phyloP scores from a whole-genome alignment of 2,329 filamentous ascomycete genomes.

The Aspergillus quadrilineatus region DNA sequence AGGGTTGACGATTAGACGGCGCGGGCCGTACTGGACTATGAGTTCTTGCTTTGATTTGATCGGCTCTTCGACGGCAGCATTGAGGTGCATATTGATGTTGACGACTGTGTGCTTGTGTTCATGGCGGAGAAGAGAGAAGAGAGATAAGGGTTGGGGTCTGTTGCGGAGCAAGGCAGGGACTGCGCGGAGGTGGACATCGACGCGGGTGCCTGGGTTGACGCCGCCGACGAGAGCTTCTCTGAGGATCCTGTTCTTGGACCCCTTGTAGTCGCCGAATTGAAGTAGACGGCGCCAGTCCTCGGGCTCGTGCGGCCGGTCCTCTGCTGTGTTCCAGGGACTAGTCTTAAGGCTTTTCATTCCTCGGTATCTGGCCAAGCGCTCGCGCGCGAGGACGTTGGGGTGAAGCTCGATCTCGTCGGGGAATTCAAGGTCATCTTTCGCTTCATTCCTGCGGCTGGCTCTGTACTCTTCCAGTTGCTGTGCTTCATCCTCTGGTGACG shows the following conservation, averaged over 20 bases:
- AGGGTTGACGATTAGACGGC: slow-evolving; percentile 83
- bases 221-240: slow-evolving; percentile 88
- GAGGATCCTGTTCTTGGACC: slow-evolving; percentile 71
- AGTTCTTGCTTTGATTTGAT: slow-evolving; percentile 91
- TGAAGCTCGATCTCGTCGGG: slow-evolving; percentile 95
- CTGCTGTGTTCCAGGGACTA: slow-evolving; percentile 83
- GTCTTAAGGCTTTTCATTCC: slow-evolving; percentile 88
- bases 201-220: slow-evolving; percentile 77
- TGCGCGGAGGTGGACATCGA: slow-evolving; percentile 71
- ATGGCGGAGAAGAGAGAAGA: slow-evolving; percentile 87
- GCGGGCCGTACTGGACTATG: slow-evolving; percentile 85
- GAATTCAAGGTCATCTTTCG: slow-evolving; percentile 88
- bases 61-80: slow-evolving; percentile 69
- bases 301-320: slow-evolving; percentile 83
- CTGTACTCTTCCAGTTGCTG: slow-evolving; percentile 80
- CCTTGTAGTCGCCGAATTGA: slow-evolving; percentile 85
- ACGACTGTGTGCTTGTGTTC: slow-evolving; percentile 90
- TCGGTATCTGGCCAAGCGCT: slow-evolving; percentile 81
- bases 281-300: slow-evolving; percentile 85
- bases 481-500: slow-evolving; percentile 77
- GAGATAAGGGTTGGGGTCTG: slow-evolving; percentile 59
- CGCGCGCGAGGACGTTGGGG: slow-evolving; percentile 79
- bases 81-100: slow-evolving; percentile 86
- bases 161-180: slow-evolving; percentile 56
- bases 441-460: slow-evolving; percentile 72